phyloP scores from a whole-genome alignment of 495 filamentous ascomycete genomes.

The Xanthoparmelia taractica region DNA sequence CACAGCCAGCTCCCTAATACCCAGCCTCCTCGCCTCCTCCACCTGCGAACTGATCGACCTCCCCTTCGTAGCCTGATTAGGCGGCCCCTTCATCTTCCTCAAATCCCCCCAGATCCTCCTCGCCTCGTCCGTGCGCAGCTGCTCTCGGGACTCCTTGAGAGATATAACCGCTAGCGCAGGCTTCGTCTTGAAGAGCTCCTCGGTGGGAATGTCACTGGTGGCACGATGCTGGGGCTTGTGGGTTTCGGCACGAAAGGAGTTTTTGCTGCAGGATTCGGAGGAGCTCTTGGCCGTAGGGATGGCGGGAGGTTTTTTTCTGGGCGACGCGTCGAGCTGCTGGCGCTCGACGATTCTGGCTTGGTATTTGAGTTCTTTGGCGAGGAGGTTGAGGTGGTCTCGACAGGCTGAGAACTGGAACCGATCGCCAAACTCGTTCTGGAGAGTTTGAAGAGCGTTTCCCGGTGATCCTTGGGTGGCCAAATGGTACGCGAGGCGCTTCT shows the following conservation, averaged over 20 bases:
- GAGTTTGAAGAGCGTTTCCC: conserved; percentile 16
- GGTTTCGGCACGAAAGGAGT: not conserved
- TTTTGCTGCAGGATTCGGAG: not conserved
- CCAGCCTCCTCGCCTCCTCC: not conserved
- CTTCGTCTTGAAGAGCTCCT: not conserved
- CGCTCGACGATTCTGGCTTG: conserved; percentile 20
- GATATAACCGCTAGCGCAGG: not conserved
- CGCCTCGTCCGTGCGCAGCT: conserved; percentile 8
- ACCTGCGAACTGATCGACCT: not conserved
- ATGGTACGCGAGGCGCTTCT: conserved; percentile 24
- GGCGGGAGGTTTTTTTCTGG: not conserved
- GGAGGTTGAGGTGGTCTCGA: conserved; percentile 20
- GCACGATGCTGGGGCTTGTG: not conserved
- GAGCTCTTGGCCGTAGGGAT: not conserved
- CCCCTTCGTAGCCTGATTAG: too few species aligned
- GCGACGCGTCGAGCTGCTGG: conserved; percentile 5
- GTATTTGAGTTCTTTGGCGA: conserved; percentile 24
- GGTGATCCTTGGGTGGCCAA: conserved; percentile 21
- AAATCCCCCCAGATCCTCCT: conserved; percentile 7
- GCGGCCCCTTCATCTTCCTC: not conserved
- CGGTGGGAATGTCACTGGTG: not conserved
- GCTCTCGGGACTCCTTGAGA: not conserved
- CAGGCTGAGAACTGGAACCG: conserved; percentile 16
- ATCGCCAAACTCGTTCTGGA: conserved; percentile 23
- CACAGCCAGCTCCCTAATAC: conserved; percentile 14